A percentile compares a stretch with the other conserved stretches of the same genome.
Evolutionary conservation across 495 filamentous ascomycete species (phyloP).

Genomic region (Rostrohypoxylon terebratum): DNA sequence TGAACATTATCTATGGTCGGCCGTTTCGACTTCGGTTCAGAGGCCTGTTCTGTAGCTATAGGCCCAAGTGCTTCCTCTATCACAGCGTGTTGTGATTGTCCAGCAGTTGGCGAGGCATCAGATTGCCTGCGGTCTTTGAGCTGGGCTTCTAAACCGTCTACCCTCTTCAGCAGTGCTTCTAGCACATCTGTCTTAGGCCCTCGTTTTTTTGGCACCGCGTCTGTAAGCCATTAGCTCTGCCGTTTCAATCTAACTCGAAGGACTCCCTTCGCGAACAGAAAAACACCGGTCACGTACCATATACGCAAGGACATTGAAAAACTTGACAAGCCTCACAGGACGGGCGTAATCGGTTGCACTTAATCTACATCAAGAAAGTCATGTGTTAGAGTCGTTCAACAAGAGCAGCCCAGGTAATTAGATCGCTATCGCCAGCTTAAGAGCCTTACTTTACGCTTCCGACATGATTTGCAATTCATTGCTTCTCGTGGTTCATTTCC

Average conservation of each 20-base stretch:
- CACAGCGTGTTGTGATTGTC: slow-evolving; percentile 40
- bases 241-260: not conserved
- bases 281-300: slow-evolving; percentile 67
- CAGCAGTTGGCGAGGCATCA: slow-evolving; percentile 56
- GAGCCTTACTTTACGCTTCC: slow-evolving; percentile 79
- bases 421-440: slow-evolving; percentile 2
- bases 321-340: slow-evolving; percentile 90
- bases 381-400: slow-evolving; percentile 38
- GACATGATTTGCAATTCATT: slow-evolving; percentile 95
- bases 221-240: slow-evolving; percentile 57
- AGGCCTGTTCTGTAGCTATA: slow-evolving; percentile 15
- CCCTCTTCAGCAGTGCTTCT: slow-evolving; percentile 83
- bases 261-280: not conserved
- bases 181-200: slow-evolving; percentile 90
- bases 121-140: slow-evolving; percentile 74
- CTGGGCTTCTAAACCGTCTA: slow-evolving; percentile 83
- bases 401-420: slow-evolving; percentile 17
- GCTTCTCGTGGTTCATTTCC: slow-evolving; percentile 83
- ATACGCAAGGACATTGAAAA: slow-evolving; percentile 88
- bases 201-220: slow-evolving; percentile 88
- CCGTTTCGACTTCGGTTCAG: slow-evolving; percentile 46
- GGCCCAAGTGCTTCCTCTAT: slow-evolving; percentile 21
- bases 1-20: slow-evolving; percentile 36
- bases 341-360: slow-evolving; percentile 86
- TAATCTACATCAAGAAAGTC: slow-evolving; percentile 69